Base-by-base conservation (phyloP, 2,329 filamentous ascomycete species). In the Ophiostoma ulmi region DNA sequence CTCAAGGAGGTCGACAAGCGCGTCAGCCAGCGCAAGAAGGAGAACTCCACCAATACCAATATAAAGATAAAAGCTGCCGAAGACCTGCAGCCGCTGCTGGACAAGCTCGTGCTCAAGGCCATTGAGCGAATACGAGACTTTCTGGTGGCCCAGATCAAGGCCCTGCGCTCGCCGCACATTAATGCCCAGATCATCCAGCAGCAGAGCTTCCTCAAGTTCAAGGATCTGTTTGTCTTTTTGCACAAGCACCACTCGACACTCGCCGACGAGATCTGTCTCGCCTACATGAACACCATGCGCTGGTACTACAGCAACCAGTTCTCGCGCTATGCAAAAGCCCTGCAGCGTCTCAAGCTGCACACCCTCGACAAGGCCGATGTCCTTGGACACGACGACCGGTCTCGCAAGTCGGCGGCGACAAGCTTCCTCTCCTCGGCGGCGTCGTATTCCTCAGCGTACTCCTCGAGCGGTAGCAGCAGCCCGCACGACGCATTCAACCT, bases 271-370 rank as follows among this genome's bases (percentile, higher is more conserved):
- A 97, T 99, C 74, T 89, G 89, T 10, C 91, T 93, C 78, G 95
- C 96, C 3, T 99, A 99, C 77, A 90, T 96, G 82, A 97, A 97
- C 78, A 99, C 96, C 0, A 99, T 99, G 93, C 88, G 93, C 69
- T 99, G 95, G 95, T 99, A 99, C 77, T 98, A 98, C 78, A 81
- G 91, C 69, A 95, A 91, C 74, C 92, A 97, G 78, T 99, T 99
- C 77, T 89, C 87, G 3, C 89, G 94, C 44, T 99, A 99, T 79
- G 88, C 91, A 74, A 89, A 90, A 75, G 90, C 95, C 0, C 83
- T 99, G 6, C 90, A 91, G 70, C 96, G 93, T 78, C 85, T 99
- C 72, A 94, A 91, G 76, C 80, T 98, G 2, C 93, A 97, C 77
- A 80, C 85, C 5, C 84, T 97, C 72, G 94, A 97, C 77, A 93